These are phyloP conservation scores for Pythium vanterpoolii DNA, from an alignment of 352 stramenopile species.

Conservation along the genomic window DNA sequence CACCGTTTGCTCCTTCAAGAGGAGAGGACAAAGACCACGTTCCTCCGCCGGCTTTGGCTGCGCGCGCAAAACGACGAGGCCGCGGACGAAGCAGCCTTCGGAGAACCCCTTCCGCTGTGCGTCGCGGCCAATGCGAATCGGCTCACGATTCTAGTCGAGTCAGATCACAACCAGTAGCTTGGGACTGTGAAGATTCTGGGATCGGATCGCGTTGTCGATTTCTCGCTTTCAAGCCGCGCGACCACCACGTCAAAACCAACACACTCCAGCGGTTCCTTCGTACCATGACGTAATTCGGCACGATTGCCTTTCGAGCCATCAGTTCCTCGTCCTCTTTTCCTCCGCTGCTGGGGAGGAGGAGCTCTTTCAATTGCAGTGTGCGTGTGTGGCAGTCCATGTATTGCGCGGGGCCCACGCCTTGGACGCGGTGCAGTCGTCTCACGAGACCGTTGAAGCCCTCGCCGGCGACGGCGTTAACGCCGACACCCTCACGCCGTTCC, in stretches of 20 bases:
- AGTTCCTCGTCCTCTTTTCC: background rate
- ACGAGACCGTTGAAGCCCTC: conserved; percentile 10
- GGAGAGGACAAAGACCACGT: too few relatives aligned
- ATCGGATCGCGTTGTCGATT: conserved; percentile 16
- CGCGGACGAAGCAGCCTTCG: too few relatives aligned
- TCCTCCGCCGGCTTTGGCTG: too few relatives aligned
- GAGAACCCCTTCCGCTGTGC: too few relatives aligned
- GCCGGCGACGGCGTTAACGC: conserved; percentile 10
- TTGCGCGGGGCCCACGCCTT: conserved; percentile 3
- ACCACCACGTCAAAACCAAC: conserved; percentile 23
- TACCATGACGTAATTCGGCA: conserved; percentile 21
- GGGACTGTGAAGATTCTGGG: conserved; percentile 9
- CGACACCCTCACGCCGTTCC: conserved; percentile 18
- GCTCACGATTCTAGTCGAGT: too few relatives aligned
- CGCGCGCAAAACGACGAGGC: too few relatives aligned
- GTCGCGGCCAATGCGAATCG: too few relatives aligned
- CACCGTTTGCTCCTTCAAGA: too few relatives aligned
- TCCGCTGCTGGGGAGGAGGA: background rate
- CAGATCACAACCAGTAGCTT: too few relatives aligned
- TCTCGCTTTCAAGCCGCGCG: conserved; percentile 29
- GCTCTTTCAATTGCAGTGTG: conserved; percentile 8
- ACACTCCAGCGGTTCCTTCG: conserved; percentile 16
- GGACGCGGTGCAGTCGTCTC: background rate
- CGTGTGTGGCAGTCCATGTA: conserved; percentile 14
- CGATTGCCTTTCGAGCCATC: background rate